Conservation (phyloP, 2,329 filamentous ascomycete species). For the Cladosporium halotolerans region DNA sequence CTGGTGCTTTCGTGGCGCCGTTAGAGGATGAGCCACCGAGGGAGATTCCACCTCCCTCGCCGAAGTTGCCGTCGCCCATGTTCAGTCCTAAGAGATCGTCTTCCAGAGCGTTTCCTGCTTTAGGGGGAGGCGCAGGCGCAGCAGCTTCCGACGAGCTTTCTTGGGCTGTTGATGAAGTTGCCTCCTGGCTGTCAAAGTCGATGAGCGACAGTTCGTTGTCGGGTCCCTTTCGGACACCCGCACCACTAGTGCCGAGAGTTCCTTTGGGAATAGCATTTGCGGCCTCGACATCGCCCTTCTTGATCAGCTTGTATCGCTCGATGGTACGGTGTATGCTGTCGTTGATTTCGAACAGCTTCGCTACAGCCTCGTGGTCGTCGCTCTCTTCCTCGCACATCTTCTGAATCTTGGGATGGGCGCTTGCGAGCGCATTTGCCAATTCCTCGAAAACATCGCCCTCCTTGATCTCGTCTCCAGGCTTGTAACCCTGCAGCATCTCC, state of each 20-base stretch:
- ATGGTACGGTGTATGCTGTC: constrained; percentile 97
- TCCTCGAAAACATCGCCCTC: constrained; percentile 71
- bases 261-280: constrained; percentile 79
- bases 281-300: constrained; percentile 83
- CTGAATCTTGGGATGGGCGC: constrained; percentile 95
- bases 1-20: constrained; percentile 25
- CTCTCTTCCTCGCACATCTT: constrained; percentile 99
- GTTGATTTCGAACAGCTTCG: constrained; percentile 93
- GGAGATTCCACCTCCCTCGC: constrained; percentile 73
- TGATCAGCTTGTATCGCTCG: constrained; percentile 89
- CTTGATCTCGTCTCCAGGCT: constrained; percentile 70
- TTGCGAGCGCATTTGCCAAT: constrained; percentile 79
- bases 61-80: constrained; percentile 64
- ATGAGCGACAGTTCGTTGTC: constrained; percentile 85
- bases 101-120: constrained; percentile 63
- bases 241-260: constrained; percentile 61
- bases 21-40: constrained; percentile 50
- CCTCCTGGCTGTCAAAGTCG: constrained; percentile 69
- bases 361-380: constrained; percentile 90
- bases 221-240: constrained; percentile 58
- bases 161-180: constrained; percentile 28
- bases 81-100: constrained; percentile 88
- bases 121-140: constrained; percentile 35
- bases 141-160: constrained; percentile 32
- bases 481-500: constrained; percentile 81